Percentiles rank a stretch among this genome's conserved stretches.
These are phyloP conservation scores for Hypocrella siamensis DNA, from an alignment of 2,329 filamentous ascomycete genomes.

Conservation along the genomic window DNA sequence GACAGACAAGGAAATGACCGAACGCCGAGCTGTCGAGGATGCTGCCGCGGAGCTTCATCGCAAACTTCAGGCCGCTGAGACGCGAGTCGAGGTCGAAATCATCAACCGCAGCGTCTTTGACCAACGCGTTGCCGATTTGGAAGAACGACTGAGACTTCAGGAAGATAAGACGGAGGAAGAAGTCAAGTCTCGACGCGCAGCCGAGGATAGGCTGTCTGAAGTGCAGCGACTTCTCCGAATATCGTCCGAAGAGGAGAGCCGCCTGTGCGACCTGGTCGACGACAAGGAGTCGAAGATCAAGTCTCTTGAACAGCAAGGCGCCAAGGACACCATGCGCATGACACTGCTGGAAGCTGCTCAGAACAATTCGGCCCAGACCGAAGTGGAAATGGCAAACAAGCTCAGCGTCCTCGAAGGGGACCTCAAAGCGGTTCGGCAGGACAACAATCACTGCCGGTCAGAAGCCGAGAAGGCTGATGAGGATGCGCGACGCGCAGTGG, in stretches of 20 bases:
- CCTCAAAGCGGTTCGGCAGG: constrained; percentile 37
- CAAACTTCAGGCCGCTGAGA: constrained; percentile 40
- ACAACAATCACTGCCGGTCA: constrained; percentile 43
- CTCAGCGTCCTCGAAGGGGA: constrained; percentile 37
- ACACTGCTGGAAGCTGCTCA: constrained; percentile 56
- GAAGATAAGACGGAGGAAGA: constrained; percentile 51
- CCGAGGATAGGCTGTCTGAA: constrained; percentile 58
- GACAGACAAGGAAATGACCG: constrained; percentile 30
- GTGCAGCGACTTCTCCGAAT: constrained; percentile 53
- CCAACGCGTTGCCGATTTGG: constrained; percentile 50
- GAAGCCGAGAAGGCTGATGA: constrained; percentile 46
- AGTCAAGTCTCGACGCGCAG: constrained; percentile 43
- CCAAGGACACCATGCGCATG: constrained; percentile 43
- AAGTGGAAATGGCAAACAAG: constrained; percentile 39
- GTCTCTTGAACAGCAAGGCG: constrained; percentile 37
- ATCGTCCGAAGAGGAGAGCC: constrained; percentile 56
- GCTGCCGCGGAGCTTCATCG: constrained; percentile 34
- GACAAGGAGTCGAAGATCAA: constrained; percentile 55
- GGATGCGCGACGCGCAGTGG: constrained; percentile 29
- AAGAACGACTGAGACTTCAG: constrained; percentile 49
- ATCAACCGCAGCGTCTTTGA: constrained; percentile 43
- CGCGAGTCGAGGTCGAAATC: constrained; percentile 43
- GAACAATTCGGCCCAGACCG: constrained; percentile 34
- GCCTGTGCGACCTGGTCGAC: constrained; percentile 49
- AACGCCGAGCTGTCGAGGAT: constrained; percentile 37